Evolutionary conservation across 139 green algal genomes (phyloP).

Genomic region (Trebouxia sp.): DNA sequence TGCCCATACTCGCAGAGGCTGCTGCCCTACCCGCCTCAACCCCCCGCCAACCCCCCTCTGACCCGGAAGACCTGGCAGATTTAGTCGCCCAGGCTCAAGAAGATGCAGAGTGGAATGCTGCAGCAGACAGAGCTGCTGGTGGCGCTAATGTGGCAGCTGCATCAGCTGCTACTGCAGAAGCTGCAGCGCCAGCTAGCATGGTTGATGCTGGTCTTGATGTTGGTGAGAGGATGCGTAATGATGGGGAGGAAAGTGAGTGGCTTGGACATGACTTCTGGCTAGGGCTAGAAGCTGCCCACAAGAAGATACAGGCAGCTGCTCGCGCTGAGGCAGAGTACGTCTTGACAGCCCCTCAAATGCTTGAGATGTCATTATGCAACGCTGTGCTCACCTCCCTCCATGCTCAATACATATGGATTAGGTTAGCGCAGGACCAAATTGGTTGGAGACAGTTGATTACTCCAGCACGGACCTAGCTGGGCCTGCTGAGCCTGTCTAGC

Average conservation of each 20-base stretch:
- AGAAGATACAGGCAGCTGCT: neutral
- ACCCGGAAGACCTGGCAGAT: slow-evolving; percentile 10
- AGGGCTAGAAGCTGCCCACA: neutral
- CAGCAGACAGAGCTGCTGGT: neutral
- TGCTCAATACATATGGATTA: no score
- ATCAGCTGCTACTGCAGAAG: neutral
- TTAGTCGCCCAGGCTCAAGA: slow-evolving; percentile 1
- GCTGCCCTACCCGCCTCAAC: neutral
- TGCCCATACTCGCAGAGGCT: slow-evolving; percentile 26
- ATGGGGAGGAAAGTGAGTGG: neutral
- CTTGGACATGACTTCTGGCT: slow-evolving; percentile 3
- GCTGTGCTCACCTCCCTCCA: neutral
- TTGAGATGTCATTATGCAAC: no score
- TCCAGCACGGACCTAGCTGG: no score
- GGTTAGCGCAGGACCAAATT: no score
- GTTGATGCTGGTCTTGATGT: neutral
- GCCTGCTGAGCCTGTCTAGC: no score
- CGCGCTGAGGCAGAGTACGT: neutral
- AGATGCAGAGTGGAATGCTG: slow-evolving; percentile 24
- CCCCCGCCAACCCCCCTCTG: neutral
- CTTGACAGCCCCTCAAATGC: no score
- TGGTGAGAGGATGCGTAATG: neutral
- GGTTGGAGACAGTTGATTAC: no score
- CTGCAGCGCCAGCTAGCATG: no score
- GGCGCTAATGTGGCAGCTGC: neutral